Base-by-base conservation (phyloP, 345 rosid genomes). In the Linum lewisii region DNA sequence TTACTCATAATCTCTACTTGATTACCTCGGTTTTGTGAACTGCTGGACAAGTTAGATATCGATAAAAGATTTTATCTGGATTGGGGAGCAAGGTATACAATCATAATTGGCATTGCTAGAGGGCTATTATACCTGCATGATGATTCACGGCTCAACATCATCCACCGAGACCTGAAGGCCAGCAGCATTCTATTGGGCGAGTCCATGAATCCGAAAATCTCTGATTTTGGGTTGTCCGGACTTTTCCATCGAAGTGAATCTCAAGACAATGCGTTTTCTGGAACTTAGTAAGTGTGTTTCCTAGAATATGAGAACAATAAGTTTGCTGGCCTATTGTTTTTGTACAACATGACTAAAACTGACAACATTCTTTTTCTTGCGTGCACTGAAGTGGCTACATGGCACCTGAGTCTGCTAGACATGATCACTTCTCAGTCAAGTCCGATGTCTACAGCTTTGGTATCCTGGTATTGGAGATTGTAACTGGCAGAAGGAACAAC, bases 391-490 rank as follows among this genome's bases (percentile, higher is more conserved):
- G 82, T 34, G 83, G 88, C 0, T 82, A 78, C 57, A 82, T 80
- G 81, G 82, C 81, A 55, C 82, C 78, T 2, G 84, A 79, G 66
- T 81, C 76, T 36, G 53, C 57, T 11, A 72, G n/a, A 54, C 64
- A 56, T 0, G 79, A 73, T 21, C 56, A 49, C 22, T 59, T 82
- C 57, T 82, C 84, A 49, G 71, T 59, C 16, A 82, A 74, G 53
- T 78, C 73, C 9, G 75, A 82, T 49, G 76, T 78, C 23, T 80
- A 72, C 59, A 76, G 82, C 77, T 80, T 73, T 0, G 78, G 84
- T 1, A 67, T 80, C 18, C 57, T 80, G 61, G 66, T 80, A 56
- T 45, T 83, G 23, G 80, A 83, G 66, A 68, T 76, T 37, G 63
- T 80, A 37, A 68, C 81, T 0, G 79, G 84, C 62, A 65, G 34